Conservation (phyloP, 2,329 filamentous ascomycete species). For the Talaromyces albobiverticillius region DNA sequence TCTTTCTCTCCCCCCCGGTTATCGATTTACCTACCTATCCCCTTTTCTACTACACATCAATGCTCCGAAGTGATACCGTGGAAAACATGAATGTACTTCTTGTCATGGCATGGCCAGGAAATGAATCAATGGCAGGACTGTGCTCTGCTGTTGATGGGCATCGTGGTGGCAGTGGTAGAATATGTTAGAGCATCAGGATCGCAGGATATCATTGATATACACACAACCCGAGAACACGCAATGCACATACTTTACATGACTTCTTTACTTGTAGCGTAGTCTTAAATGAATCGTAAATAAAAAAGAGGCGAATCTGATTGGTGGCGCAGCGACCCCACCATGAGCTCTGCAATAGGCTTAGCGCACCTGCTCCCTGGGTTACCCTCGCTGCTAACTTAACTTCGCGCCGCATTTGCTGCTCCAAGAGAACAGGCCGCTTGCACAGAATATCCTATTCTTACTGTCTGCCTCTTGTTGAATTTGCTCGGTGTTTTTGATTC, state of each 20-base stretch:
- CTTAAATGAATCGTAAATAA: not conserved
- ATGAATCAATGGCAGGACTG: conserved; percentile 1
- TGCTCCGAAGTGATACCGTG: conserved; percentile 6
- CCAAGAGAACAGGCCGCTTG: too few species aligned
- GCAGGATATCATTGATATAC: conserved; percentile 15
- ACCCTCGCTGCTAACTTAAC: too few species aligned
- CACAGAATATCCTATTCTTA: not conserved
- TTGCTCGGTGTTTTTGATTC: not conserved
- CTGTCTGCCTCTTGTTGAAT: too few species aligned
- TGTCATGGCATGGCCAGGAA: conserved; percentile 5
- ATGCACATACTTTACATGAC: conserved; percentile 7
- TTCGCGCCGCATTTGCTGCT: too few species aligned
- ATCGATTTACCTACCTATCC: conserved; percentile 9
- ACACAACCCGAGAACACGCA: conserved; percentile 6
- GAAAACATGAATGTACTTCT: conserved; percentile 2
- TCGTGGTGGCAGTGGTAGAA: conserved; percentile 16
- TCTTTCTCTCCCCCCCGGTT: conserved; percentile 3
- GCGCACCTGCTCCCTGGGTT: too few species aligned
- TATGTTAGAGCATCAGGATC: conserved; percentile 12
- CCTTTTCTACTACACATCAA: conserved; percentile 12
- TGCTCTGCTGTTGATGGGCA: conserved; percentile 3
- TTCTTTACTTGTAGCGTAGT: not conserved
- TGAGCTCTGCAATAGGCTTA: too few species aligned
- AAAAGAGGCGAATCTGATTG: not conserved
- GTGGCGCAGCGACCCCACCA: not conserved